These are phyloP conservation scores for Alternaria arborescens DNA, from an alignment of 2,329 filamentous ascomycete species.

Conservation along the genomic window DNA sequence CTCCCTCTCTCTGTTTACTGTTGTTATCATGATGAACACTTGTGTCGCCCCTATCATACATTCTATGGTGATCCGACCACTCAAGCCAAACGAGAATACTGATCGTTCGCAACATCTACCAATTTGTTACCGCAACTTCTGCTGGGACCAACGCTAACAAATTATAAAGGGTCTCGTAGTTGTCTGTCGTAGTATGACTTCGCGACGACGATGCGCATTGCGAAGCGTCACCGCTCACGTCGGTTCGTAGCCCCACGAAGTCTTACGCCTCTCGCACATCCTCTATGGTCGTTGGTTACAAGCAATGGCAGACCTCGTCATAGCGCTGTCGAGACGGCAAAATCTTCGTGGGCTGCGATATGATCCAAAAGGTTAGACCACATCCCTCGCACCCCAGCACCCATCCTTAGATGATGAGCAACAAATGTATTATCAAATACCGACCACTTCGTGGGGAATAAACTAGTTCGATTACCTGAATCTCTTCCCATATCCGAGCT, in stretches of 20 bases:
- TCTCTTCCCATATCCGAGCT: conserved; percentile 12
- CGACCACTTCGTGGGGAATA: conserved; percentile 49
- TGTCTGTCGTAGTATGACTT: not conserved
- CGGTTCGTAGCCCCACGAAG: conserved; percentile 8
- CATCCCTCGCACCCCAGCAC: conserved; percentile 7
- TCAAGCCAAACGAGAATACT: conserved; percentile 53
- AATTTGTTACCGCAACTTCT: conserved; percentile 12
- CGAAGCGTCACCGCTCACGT: not conserved
- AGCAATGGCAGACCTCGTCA: conserved; percentile 1
- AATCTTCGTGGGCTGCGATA: conserved; percentile 28
- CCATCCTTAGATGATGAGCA: conserved; percentile 46
- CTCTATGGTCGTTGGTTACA: conserved; percentile 6
- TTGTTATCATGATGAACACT: conserved; percentile 45
- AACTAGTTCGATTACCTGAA: conserved; percentile 54
- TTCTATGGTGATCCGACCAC: conserved; percentile 51
- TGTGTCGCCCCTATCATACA: conserved; percentile 54
- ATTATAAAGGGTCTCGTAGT: conserved; percentile 2
- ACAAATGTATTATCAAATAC: conserved; percentile 52
- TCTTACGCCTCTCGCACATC: not conserved
- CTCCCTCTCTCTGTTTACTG: conserved; percentile 8
- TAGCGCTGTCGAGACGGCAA: not conserved
- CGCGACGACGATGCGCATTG: not conserved
- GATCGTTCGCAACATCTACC: conserved; percentile 29
- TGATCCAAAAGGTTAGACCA: conserved; percentile 25
- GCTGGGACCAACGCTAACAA: conserved; percentile 30